Percentiles rank a stretch among this genome's conserved stretches.
Conservation (phyloP, 148 eudicot genomes). For the Drosera capensis region DNA sequence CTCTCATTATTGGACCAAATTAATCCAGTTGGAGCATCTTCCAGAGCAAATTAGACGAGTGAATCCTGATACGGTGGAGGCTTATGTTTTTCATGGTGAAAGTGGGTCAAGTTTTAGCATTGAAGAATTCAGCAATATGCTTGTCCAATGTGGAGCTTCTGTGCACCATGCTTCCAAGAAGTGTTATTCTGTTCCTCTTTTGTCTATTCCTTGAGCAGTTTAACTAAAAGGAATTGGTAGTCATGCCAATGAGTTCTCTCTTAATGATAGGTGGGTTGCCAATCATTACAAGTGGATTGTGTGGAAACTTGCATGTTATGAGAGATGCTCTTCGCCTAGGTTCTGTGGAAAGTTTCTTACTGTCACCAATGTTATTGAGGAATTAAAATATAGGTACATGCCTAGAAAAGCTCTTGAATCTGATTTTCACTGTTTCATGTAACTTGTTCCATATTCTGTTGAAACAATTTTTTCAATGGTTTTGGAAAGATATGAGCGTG, state of each 20-base stretch:
- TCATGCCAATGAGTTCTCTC: not conserved
- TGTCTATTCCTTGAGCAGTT: slow-evolving; percentile 4
- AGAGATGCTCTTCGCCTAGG: slow-evolving; percentile 55
- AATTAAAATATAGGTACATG: slow-evolving; percentile 63
- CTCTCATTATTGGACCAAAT: not conserved
- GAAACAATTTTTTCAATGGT: not conserved
- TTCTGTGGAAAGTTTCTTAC: slow-evolving; percentile 32
- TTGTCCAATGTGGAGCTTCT: slow-evolving; percentile 68
- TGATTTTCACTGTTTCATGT: not conserved
- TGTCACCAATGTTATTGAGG: slow-evolving; percentile 60
- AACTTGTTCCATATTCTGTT: not conserved
- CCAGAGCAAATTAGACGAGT: slow-evolving; percentile 39
- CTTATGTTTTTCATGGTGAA: slow-evolving; percentile 34
- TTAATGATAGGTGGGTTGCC: slow-evolving; percentile 60
- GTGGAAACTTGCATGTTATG: slow-evolving; percentile 94
- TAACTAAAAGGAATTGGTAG: not conserved
- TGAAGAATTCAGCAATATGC: slow-evolving; percentile 53
- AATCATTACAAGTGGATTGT: slow-evolving; percentile 98
- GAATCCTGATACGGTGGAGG: slow-evolving; percentile 44
- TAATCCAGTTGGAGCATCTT: slow-evolving; percentile 32
- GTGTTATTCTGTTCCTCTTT: slow-evolving; percentile 23
- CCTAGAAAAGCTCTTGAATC: slow-evolving; percentile 1
- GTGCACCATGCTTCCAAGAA: slow-evolving; percentile 40
- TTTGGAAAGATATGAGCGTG: slow-evolving; percentile 75
- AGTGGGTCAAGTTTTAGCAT: slow-evolving; percentile 31